Percentiles rank a stretch among this genome's conserved stretches.
These are phyloP conservation scores for Gymnopilus junonius DNA, from an alignment of 768 basidiomycete genomes.

Conservation along the genomic window DNA sequence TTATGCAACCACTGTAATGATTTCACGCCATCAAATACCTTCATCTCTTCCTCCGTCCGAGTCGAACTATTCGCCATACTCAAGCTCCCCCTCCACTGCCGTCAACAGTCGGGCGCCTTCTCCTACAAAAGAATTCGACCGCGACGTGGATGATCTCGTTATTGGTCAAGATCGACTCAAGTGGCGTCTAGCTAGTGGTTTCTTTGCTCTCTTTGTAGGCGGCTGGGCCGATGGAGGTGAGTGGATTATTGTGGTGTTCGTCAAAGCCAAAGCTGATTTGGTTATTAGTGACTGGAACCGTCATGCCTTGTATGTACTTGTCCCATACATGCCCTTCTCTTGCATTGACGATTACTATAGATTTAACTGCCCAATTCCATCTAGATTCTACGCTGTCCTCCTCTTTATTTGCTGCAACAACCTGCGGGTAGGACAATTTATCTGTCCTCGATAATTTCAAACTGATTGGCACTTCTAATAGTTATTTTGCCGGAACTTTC, in stretches of 20 bases:
- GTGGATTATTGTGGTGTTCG: neutral
- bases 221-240: constrained; percentile 57
- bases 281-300: constrained; percentile 54
- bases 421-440: constrained; percentile 44
- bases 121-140: constrained; percentile 18
- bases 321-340: neutral
- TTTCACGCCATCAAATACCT: constrained; percentile 12
- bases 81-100: constrained; percentile 20
- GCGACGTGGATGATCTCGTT: constrained; percentile 7
- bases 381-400: constrained; percentile 54
- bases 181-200: constrained; percentile 45
- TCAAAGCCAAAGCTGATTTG: constrained; percentile 2
- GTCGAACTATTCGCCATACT: constrained; percentile 18
- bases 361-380: constrained; percentile 50
- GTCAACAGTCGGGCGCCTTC: constrained; percentile 25
- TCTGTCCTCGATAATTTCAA: neutral
- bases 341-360: constrained; percentile 28
- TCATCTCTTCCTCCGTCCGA: constrained; percentile 10
- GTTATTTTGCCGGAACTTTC: constrained; percentile 51
- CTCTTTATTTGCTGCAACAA: constrained; percentile 52
- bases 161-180: constrained; percentile 29
- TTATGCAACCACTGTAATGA: constrained; percentile 15
- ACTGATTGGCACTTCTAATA: constrained; percentile 20
- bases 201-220: constrained; percentile 48
- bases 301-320: constrained; percentile 49